These are phyloP conservation scores for Leccinum rimulosum DNA, from an alignment of 768 basidiomycete genomes.

Conservation along the genomic window DNA sequence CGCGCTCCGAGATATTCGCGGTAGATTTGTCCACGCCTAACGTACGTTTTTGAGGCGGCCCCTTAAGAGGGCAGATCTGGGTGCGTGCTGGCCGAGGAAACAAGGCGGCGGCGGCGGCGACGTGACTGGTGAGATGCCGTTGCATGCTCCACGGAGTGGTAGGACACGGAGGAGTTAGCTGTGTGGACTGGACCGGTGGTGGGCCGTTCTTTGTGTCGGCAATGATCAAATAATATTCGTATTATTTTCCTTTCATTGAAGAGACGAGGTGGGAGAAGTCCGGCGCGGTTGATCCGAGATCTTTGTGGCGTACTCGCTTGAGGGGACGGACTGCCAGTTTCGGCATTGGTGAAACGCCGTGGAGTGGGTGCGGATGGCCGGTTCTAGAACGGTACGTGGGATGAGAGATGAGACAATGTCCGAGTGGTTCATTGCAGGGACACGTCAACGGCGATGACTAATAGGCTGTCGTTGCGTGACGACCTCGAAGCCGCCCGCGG, in stretches of 20 bases:
- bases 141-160: neutral
- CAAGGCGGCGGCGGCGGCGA: constrained; percentile 2
- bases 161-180: neutral
- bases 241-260: neutral
- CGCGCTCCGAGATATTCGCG: constrained; percentile 19
- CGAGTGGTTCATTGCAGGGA: neutral
- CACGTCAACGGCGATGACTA: constrained; percentile 3
- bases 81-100: constrained; percentile 4
- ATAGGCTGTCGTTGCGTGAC: constrained; percentile 15
- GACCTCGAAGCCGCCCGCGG: constrained; percentile 14
- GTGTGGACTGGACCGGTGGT: neutral
- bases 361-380: neutral
- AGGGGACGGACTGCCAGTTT: constrained; percentile 5
- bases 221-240: neutral
- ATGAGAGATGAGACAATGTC: neutral
- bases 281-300: neutral
- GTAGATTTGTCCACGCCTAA: constrained; percentile 12
- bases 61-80: constrained; percentile 3
- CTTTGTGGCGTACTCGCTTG: neutral
- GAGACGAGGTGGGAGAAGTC: neutral
- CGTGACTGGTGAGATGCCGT: constrained; percentile 4
- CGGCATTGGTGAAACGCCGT: constrained; percentile 13
- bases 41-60: neutral
- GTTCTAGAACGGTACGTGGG: constrained; percentile 1
- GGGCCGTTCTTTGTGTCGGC: neutral